Evolutionary conservation across 2,329 filamentous ascomycete genomes (phyloP).

Genomic region (Penicillium psychrosexuale): DNA sequence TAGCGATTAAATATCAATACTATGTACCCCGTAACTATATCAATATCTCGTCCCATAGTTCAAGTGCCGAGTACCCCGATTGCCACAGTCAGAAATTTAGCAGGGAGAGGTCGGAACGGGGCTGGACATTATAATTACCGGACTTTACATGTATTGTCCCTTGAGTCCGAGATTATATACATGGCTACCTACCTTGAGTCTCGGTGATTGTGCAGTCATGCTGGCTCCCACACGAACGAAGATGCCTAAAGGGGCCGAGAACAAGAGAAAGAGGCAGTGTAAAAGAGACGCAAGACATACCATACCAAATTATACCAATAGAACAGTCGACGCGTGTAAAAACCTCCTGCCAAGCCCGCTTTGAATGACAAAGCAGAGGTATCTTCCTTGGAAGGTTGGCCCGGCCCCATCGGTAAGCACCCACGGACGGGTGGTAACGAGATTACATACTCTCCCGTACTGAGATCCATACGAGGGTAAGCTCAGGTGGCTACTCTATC

Average conservation of each 20-base stretch:
- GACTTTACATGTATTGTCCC: slow-evolving; percentile 9
- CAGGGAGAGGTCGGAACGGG: slow-evolving; percentile 9
- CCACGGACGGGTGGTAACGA: not conserved
- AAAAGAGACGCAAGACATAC: not conserved
- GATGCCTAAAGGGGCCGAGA: not conserved
- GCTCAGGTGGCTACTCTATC: slow-evolving; percentile 1
- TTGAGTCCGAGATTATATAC: not conserved
- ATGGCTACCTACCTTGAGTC: not conserved
- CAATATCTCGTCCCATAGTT: not conserved
- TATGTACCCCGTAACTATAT: not conserved
- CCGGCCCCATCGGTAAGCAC: slow-evolving; percentile 3
- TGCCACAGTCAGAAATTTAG: slow-evolving; percentile 25
- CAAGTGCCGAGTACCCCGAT: slow-evolving; percentile 11
- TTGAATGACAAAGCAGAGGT: slow-evolving; percentile 5
- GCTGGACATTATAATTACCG: slow-evolving; percentile 17
- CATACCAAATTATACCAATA: not conserved
- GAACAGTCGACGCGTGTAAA: slow-evolving; percentile 5
- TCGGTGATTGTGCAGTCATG: not conserved
- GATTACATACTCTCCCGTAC: slow-evolving; percentile 1
- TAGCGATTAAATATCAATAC: not conserved
- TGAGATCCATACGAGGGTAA: slow-evolving; percentile 3
- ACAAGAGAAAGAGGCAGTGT: not conserved
- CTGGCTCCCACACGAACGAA: not conserved
- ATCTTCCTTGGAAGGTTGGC: not conserved
- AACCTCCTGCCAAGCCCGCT: not conserved